Conservation (phyloP, 2,329 filamentous ascomycete genomes). For the Phialemoniopsis sp. region DNA sequence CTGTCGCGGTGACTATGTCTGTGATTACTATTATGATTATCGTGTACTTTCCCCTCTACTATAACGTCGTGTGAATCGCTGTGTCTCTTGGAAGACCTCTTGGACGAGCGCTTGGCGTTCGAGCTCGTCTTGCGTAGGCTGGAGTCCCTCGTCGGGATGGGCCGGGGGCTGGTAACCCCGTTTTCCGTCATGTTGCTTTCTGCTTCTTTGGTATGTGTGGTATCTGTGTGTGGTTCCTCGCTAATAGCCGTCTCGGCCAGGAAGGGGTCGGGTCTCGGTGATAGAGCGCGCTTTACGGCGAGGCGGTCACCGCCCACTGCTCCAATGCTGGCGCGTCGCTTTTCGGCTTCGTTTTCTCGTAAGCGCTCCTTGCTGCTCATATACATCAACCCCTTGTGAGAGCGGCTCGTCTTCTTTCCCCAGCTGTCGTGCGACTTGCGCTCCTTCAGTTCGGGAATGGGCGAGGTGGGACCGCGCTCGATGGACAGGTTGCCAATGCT, state of each 20-base stretch:
- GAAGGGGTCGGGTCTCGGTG: conserved; percentile 39
- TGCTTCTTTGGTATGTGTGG: too few species aligned
- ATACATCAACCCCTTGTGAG: conserved; percentile 61
- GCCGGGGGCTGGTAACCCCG: conserved; percentile 33
- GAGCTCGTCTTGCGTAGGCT: conserved; percentile 57
- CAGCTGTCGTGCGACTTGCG: conserved; percentile 58
- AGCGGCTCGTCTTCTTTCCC: conserved; percentile 51
- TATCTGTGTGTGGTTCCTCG: conserved; percentile 41
- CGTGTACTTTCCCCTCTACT: conserved; percentile 22
- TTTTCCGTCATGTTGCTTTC: conserved; percentile 1
- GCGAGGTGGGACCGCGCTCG: conserved; percentile 47
- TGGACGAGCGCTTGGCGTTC: conserved; percentile 48
- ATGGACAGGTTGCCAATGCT: conserved; percentile 64
- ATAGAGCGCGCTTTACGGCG: conserved; percentile 18
- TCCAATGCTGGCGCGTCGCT: conserved; percentile 47
- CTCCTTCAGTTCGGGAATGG: conserved; percentile 43
- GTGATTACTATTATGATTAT: too few species aligned
- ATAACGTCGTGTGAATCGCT: conserved; percentile 38
- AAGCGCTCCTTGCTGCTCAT: conserved; percentile 70
- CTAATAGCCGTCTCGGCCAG: conserved; percentile 50
- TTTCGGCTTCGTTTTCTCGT: conserved; percentile 57
- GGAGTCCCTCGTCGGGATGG: conserved; percentile 65
- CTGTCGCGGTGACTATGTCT: too few species aligned
- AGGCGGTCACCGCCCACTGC: conserved; percentile 29
- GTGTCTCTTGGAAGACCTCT: conserved; percentile 43